Evolutionary conservation across 805 yeast species (phyloP).

Genomic region (Yarrowia phangngaensis): DNA sequence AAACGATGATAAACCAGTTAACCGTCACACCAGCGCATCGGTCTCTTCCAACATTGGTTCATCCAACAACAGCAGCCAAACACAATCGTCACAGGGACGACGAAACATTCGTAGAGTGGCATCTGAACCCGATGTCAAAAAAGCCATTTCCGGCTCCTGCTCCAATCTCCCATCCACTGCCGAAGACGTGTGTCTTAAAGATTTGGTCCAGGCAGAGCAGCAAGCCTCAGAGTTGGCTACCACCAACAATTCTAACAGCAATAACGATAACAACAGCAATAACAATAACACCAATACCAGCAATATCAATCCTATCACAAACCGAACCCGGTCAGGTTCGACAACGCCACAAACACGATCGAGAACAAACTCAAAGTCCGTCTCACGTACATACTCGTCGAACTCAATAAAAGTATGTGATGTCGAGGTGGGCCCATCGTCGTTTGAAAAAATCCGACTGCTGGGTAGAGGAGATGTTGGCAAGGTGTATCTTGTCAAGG

Average conservation of each 20-base stretch:
- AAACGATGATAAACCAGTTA: not conserved
- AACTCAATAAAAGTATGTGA: constrained; percentile 69
- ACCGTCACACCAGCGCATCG: constrained; percentile 6
- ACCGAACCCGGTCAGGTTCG: constrained; percentile 9
- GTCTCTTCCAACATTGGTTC: not conserved
- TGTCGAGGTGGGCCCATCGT: constrained; percentile 78
- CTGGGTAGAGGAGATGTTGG: constrained; percentile 98
- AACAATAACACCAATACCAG: not conserved
- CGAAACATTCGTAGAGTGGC: constrained; percentile 19
- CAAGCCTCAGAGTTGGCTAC: constrained; percentile 2
- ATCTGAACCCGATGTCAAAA: constrained; percentile 18
- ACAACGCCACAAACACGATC: constrained; percentile 27
- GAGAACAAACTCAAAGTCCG: constrained; percentile 48
- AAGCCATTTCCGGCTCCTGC: constrained; percentile 1
- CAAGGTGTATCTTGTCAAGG: constrained; percentile 86
- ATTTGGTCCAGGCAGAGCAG: constrained; percentile 11
- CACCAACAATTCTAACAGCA: constrained; percentile 1
- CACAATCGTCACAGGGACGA: not conserved
- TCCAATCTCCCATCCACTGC: constrained; percentile 19
- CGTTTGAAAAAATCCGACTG: constrained; percentile 85
- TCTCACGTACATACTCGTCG: constrained; percentile 62
- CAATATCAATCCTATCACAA: constrained; percentile 12
- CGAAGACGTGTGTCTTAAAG: constrained; percentile 23
- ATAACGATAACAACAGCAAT: constrained; percentile 2
- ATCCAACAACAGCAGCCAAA: constrained; percentile 1